A percentile compares a stretch with the other conserved stretches of the same genome.
These are phyloP conservation scores for Aureobasidium namibiae DNA, from an alignment of 2,329 filamentous ascomycete genomes.

Conservation along the genomic window DNA sequence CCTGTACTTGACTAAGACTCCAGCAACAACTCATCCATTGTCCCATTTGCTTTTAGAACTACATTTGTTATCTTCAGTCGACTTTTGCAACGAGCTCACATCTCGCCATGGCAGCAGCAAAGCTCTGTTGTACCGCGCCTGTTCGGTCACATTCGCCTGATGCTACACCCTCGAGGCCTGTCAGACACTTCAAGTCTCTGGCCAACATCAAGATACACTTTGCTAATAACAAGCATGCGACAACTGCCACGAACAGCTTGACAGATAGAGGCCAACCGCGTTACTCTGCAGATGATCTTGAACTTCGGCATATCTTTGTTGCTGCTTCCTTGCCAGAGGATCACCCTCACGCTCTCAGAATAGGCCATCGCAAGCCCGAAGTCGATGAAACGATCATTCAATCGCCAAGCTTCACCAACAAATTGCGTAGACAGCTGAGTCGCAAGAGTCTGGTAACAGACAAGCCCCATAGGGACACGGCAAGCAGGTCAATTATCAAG, in stretches of 20 bases:
- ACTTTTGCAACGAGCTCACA: neutral
- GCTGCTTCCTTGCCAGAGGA: constrained; percentile 23
- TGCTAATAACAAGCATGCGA: neutral
- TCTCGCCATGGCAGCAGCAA: constrained; percentile 6
- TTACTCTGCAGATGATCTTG: constrained; percentile 6
- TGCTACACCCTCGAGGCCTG: constrained; percentile 1
- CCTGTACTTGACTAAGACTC: neutral
- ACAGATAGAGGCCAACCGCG: neutral
- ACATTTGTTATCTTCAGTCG: neutral
- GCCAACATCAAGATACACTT: constrained; percentile 8
- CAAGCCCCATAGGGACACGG: neutral
- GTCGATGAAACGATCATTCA: constrained; percentile 18
- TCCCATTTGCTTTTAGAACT: neutral
- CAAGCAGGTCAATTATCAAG: neutral
- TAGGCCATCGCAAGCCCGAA: constrained; percentile 15
- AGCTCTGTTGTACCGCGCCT: constrained; percentile 12
- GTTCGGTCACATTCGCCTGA: constrained; percentile 10
- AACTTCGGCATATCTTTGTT: constrained; percentile 21
- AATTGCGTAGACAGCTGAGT: constrained; percentile 20
- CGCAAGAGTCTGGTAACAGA: neutral
- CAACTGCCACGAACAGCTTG: neutral
- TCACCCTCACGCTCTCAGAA: constrained; percentile 23
- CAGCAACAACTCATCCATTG: neutral
- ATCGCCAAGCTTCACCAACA: constrained; percentile 21
- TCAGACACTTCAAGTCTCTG: constrained; percentile 8